These are phyloP conservation scores for Phialophora verrucosa DNA, from an alignment of 2,329 filamentous ascomycete genomes.

Conservation along the genomic window DNA sequence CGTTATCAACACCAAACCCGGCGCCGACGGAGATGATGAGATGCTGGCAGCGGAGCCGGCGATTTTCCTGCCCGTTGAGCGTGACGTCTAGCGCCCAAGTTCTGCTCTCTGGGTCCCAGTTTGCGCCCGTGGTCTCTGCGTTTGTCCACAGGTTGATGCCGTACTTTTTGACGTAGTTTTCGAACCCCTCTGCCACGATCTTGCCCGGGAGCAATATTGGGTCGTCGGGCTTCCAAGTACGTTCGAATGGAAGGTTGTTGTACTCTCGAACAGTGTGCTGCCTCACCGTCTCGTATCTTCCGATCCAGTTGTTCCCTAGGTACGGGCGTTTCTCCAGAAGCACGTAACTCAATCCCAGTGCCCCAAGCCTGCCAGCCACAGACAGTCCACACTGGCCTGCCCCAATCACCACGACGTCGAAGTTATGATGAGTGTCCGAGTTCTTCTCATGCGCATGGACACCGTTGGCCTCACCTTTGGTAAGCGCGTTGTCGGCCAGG, in stretches of 20 bases:
- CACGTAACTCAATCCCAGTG: conserved; percentile 51
- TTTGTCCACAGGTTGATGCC: conserved; percentile 45
- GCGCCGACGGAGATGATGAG: conserved; percentile 46
- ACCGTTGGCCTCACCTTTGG: background rate
- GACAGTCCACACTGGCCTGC: conserved; percentile 55
- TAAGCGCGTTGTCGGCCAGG: background rate
- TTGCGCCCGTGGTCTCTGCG: conserved; percentile 46
- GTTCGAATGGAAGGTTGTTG: conserved; percentile 41
- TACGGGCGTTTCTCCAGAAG: conserved; percentile 52
- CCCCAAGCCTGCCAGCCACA: conserved; percentile 51
- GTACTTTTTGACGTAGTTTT: conserved; percentile 38
- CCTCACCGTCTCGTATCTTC: conserved; percentile 54
- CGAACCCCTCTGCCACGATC: conserved; percentile 35
- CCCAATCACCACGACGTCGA: conserved; percentile 46
- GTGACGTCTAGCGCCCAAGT: conserved; percentile 47
- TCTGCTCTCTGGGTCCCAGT: conserved; percentile 47
- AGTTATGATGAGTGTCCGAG: conserved; percentile 40
- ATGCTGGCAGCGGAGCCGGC: conserved; percentile 41
- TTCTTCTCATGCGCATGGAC: conserved; percentile 6
- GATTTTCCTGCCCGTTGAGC: conserved; percentile 9
- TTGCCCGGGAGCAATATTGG: conserved; percentile 38
- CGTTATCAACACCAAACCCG: conserved; percentile 42
- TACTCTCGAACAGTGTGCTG: conserved; percentile 34
- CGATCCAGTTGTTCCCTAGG: conserved; percentile 55
- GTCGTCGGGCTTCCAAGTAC: conserved; percentile 39